phyloP scores from a whole-genome alignment of 2,329 filamentous ascomycete species.

The Pezicula neosporulosa region DNA sequence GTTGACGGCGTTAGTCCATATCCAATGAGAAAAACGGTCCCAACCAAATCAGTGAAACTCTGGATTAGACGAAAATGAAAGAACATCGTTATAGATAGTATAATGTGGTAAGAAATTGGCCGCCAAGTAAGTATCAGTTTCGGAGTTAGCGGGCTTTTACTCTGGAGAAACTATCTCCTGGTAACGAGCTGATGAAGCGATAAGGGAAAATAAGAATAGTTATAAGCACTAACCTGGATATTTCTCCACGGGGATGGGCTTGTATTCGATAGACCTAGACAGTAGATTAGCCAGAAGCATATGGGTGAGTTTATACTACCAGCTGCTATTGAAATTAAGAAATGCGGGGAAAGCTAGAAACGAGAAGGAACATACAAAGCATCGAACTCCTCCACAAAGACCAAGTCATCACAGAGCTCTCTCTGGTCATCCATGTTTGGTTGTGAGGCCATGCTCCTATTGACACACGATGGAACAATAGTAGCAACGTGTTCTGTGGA shows the following conservation, averaged over 20 bases:
- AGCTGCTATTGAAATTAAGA: background rate
- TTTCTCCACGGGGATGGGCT: slow-evolving; percentile 1
- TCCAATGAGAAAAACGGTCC: background rate
- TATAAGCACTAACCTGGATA: slow-evolving; percentile 4
- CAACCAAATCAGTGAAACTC: no score
- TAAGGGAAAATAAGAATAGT: background rate
- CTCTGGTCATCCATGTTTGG: background rate
- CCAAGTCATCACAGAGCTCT: slow-evolving; percentile 1
- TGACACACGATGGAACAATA: no score
- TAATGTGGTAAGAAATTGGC: no score
- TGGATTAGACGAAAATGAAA: no score
- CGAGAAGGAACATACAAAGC: slow-evolving; percentile 3
- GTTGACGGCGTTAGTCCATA: slow-evolving; percentile 1
- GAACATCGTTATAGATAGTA: no score
- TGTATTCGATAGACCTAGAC: background rate
- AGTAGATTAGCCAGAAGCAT: background rate
- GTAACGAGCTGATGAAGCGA: background rate
- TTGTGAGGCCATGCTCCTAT: background rate
- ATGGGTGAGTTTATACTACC: no score
- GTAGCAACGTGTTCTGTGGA: no score
- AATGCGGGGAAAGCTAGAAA: background rate
- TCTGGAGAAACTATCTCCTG: no score
- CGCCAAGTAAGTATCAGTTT: no score
- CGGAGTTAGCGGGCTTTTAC: no score
- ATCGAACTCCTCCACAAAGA: slow-evolving; percentile 9